Base-by-base conservation (phyloP, 768 basidiomycete genomes). In the Calvatia gigantea region DNA sequence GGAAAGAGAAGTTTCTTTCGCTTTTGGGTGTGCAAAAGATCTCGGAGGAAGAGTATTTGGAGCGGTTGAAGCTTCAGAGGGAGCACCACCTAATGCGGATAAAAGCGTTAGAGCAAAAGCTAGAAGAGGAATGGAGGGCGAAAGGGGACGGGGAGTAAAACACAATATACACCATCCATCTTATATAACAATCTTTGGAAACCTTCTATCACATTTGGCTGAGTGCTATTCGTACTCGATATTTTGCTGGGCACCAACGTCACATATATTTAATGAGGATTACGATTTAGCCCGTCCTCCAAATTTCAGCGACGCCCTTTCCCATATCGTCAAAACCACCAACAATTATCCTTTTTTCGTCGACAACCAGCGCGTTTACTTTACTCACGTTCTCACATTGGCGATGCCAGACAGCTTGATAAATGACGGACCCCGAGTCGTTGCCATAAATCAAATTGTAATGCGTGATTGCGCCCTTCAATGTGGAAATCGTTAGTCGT, bases 31-130 rank as follows among this genome's bases (percentile, higher is more conserved):
- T 90, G 19, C 73, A 70, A 31, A 76, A 72, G 48, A 64, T 94
- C 3, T 78, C 89, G 5, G 84, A 94, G 59, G 86, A 92, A 45
- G 86, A 88, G 58, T 91, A 91, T 60, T 60, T 92, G 49, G 66
- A 67, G 27, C 79, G 76, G 57, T 64, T 93, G 64, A 83, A 78
- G 65, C 72, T 70, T 50, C 77, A 84, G 44, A 76, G 87, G 60
- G 79, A 81, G 3, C 68, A 67, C 7, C 73, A 87, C 62, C 63
- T 84, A 58, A 72, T 69, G 56, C 76, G 78, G 55, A 89, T 91
- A 66, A 73, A 70, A 47, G 79, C 82, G 58, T 71, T 91, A 3
- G 83, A 86, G 61, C 59, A 59, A 19, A 65, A 79, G 60, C 29
- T 74, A 12, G 70, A 70, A 47, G 66, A 69, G 37, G 72, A 76